A percentile compares a stretch with the other conserved stretches of the same genome.
Conservation (phyloP, 2,329 filamentous ascomycete species). For the Sarocladiaceae sp. region DNA sequence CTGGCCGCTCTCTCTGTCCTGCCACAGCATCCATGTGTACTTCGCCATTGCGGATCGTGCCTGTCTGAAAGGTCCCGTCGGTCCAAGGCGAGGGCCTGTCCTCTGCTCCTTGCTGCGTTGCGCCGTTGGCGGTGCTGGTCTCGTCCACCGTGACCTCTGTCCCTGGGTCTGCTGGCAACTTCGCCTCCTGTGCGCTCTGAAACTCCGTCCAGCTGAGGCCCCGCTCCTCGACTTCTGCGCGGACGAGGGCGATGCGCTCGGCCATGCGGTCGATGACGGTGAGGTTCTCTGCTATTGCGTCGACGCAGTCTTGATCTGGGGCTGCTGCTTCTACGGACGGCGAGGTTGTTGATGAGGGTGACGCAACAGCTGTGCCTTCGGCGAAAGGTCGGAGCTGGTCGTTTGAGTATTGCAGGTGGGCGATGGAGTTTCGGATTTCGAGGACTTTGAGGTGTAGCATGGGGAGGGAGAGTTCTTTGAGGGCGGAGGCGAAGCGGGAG, state of each 20-base stretch:
- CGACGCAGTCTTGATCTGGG: slow-evolving; percentile 63
- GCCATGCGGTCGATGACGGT: slow-evolving; percentile 61
- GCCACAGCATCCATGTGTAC: slow-evolving; percentile 35
- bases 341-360: slow-evolving; percentile 14
- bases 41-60: slow-evolving; percentile 46
- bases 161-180: slow-evolving; percentile 18
- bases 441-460: slow-evolving; percentile 67
- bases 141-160: background rate
- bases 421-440: slow-evolving; percentile 69
- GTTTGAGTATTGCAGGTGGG: slow-evolving; percentile 69
- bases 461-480: slow-evolving; percentile 59
- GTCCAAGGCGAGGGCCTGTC: slow-evolving; percentile 43
- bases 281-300: slow-evolving; percentile 68
- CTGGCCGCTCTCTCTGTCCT: slow-evolving; percentile 9
- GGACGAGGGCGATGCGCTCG: slow-evolving; percentile 57
- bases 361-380: slow-evolving; percentile 35
- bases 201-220: slow-evolving; percentile 54
- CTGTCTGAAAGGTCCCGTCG: slow-evolving; percentile 59
- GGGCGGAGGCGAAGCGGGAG: slow-evolving; percentile 58
- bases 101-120: slow-evolving; percentile 15
- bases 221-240: slow-evolving; percentile 55
- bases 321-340: slow-evolving; percentile 4
- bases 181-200: slow-evolving; percentile 37
- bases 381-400: slow-evolving; percentile 65
- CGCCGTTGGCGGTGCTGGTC: background rate